Conservation (phyloP, 257 asterid species). For the Jacaranda copaia region DNA sequence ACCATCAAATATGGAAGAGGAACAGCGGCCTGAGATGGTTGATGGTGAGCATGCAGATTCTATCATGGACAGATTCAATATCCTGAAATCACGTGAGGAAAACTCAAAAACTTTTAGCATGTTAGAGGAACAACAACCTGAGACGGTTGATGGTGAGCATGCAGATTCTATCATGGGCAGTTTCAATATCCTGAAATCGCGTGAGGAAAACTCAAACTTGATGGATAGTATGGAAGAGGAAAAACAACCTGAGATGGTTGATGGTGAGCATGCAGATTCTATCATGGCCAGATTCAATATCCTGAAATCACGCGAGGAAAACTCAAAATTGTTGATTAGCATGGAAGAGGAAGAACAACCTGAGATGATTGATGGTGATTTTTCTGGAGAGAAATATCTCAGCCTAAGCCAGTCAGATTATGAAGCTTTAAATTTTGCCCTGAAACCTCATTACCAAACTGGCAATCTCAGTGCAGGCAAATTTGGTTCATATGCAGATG, state of each 20-base stretch:
- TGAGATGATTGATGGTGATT: constrained; percentile 24
- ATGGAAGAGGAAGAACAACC: constrained; percentile 34
- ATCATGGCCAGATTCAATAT: constrained; percentile 56
- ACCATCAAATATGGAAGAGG: constrained; percentile 28
- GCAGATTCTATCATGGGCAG: constrained; percentile 52
- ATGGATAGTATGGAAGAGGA: constrained; percentile 33
- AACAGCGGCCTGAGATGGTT: constrained; percentile 35
- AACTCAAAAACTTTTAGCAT: constrained; percentile 15
- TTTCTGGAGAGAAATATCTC: constrained; percentile 14
- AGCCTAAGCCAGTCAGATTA: constrained; percentile 26
- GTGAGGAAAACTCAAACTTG: constrained; percentile 36
- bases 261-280: constrained; percentile 37
- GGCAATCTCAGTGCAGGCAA: constrained; percentile 32
- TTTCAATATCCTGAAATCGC: constrained; percentile 53
- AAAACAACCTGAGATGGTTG: constrained; percentile 35
- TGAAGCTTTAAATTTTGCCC: constrained; percentile 32
- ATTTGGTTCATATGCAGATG: constrained; percentile 37
- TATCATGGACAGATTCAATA: constrained; percentile 54
- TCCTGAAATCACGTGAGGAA: constrained; percentile 50
- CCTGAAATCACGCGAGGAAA: constrained; percentile 50
- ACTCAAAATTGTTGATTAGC: constrained; percentile 2
- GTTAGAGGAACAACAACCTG: constrained; percentile 41
- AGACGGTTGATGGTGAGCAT: constrained; percentile 32
- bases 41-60: constrained; percentile 38
- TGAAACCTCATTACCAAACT: constrained; percentile 42